Base-by-base conservation (phyloP, 2,329 filamentous ascomycete species). In the Acephala macrosclerotiorum region DNA sequence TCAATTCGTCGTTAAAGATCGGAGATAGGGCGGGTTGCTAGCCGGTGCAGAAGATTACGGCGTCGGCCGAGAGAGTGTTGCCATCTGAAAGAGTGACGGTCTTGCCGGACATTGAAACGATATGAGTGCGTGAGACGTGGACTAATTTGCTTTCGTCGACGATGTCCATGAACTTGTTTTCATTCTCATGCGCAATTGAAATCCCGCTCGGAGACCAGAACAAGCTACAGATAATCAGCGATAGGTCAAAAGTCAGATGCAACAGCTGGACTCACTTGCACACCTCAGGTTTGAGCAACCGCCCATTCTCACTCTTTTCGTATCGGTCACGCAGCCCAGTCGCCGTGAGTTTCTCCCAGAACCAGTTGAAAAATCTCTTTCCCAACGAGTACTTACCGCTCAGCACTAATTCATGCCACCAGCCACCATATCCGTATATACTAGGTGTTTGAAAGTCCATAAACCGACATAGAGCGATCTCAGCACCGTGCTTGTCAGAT, bases 11-110 rank as follows among this genome's bases (percentile, higher is more conserved):
- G 29, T 6, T 20, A 55, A 68, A 68, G 18, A 68, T 60, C 3
- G 22, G 11, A 2, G 36, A 12, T n/a, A 60, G 29, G 1, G 79
- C 74, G 18, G 38, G 2, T n/a, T 58, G 25, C 66, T 59, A 68
- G 14, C 66, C 66, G 22, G 66, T 68, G 18, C 47, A 58, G 42
- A 68, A 68, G 9, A 68, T 40, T 1, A 58, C 38, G 4, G 66
- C 66, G 42, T 68, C 62, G 25, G 29, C 38, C 16, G 20, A n/a
- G 25, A 63, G 14, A 6, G 29, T 29, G 20, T 25, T 16, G 18
- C 57, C 47, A n/a, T 63, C 53, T 3, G 55, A 63, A 33, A 68
- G 66, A 11, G 25, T 35, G 25, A 63, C 20, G n/a, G 45, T 42
- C 8, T 56, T 49, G 8, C 36, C 47, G 2, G 22, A 29, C n/a